Evolutionary conservation across 140 eudicot species (phyloP).

Genomic region (Bidens hawaiensis): DNA sequence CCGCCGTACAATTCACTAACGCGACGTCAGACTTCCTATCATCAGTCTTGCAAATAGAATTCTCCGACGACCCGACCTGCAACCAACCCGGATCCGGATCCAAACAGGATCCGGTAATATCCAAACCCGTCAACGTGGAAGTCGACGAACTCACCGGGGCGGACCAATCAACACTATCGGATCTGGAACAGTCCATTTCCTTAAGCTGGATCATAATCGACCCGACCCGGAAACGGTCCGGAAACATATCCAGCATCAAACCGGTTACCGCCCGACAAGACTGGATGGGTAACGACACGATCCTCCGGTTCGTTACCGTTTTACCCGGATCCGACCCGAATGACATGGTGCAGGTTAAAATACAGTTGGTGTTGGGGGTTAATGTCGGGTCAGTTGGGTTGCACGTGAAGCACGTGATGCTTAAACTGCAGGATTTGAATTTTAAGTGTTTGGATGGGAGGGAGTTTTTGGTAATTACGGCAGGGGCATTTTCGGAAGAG

Average conservation of each 20-base stretch:
- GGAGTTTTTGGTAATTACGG: conserved; percentile 41
- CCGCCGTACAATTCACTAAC: conserved; percentile 8
- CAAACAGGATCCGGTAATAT: background rate
- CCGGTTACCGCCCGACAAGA: conserved; percentile 36
- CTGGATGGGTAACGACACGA: conserved; percentile 38
- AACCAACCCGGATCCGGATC: background rate
- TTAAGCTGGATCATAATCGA: conserved; percentile 71
- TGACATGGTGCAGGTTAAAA: conserved; percentile 38
- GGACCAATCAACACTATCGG: conserved; percentile 7
- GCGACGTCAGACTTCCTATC: background rate
- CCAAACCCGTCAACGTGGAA: background rate
- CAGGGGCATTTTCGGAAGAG: conserved; percentile 30
- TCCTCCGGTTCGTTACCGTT: conserved; percentile 30
- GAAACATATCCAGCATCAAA: conserved; percentile 40
- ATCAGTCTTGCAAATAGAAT: background rate
- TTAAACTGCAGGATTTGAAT: conserved; percentile 47
- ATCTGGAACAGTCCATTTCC: conserved; percentile 12
- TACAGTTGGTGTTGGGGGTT: conserved; percentile 28
- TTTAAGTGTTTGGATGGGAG: conserved; percentile 37
- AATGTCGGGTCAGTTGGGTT: conserved; percentile 23
- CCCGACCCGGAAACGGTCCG: conserved; percentile 43
- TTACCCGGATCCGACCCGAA: conserved; percentile 17
- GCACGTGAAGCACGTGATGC: conserved; percentile 38
- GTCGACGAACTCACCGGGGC: conserved; percentile 6
- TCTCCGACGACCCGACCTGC: background rate